Evolutionary conservation across 2,329 filamentous ascomycete species (phyloP).

Genomic region (Dissoconium aciculare): DNA sequence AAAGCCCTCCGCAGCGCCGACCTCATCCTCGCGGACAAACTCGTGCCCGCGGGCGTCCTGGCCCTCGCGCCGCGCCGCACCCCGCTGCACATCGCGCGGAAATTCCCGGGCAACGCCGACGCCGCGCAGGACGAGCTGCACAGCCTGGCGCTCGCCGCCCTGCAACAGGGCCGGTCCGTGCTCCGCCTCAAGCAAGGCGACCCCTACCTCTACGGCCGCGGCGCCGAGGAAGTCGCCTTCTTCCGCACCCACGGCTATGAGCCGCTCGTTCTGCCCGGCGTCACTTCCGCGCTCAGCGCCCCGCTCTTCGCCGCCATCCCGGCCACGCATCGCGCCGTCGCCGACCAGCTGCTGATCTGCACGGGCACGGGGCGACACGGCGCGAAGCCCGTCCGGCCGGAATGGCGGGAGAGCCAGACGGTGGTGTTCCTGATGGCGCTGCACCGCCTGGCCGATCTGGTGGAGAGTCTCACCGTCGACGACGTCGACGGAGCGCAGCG

Average conservation of each 20-base stretch:
- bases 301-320: slow-evolving; percentile 82
- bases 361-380: slow-evolving; percentile 92
- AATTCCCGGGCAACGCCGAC: slow-evolving; percentile 95
- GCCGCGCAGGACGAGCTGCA: slow-evolving; percentile 82
- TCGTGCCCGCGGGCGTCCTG: slow-evolving; percentile 70
- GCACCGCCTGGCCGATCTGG: slow-evolving; percentile 62
- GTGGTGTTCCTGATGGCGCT: slow-evolving; percentile 92
- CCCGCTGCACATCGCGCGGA: slow-evolving; percentile 79
- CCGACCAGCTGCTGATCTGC: slow-evolving; percentile 89
- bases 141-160: slow-evolving; percentile 55
- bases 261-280: slow-evolving; percentile 62
- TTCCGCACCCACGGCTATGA: slow-evolving; percentile 59
- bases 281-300: slow-evolving; percentile 76
- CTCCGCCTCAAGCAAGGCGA: slow-evolving; percentile 91
- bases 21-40: slow-evolving; percentile 71
- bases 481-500: too few species aligned
- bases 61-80: slow-evolving; percentile 83
- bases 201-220: slow-evolving; percentile 88
- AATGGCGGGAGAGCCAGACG: slow-evolving; percentile 60
- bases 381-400: slow-evolving; percentile 63
- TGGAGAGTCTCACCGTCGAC: slow-evolving; percentile 50
- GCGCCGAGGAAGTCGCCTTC: slow-evolving; percentile 80
- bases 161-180: slow-evolving; percentile 59
- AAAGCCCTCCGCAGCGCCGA: slow-evolving; percentile 62
- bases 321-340: slow-evolving; percentile 72